Percentiles rank a stretch among this genome's conserved stretches.
Evolutionary conservation across 495 filamentous ascomycete species (phyloP).

Genomic region (Cercophora samala): DNA sequence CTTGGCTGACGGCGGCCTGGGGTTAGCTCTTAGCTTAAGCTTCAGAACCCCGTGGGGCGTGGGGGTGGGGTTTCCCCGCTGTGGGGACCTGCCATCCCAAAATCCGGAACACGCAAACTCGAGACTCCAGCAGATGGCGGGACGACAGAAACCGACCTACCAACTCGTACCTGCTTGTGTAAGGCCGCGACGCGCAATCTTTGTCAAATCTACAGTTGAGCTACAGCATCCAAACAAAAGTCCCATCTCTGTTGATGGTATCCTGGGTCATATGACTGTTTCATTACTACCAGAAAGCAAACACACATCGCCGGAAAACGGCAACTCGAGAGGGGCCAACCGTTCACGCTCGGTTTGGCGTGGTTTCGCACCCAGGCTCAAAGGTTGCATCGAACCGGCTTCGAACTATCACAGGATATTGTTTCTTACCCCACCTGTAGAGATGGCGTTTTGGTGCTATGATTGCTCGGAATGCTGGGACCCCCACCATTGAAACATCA

Average conservation of each 20-base stretch:
- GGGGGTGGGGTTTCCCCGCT: conserved; percentile 20
- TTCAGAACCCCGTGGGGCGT: conserved; percentile 33
- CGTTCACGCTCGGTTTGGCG: background rate
- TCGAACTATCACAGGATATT: conserved; percentile 3
- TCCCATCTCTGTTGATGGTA: background rate
- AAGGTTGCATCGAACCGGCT: conserved; percentile 1
- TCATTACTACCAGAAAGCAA: background rate
- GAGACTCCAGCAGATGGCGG: background rate
- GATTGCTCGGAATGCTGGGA: background rate
- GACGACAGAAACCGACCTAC: background rate
- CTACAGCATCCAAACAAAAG: background rate
- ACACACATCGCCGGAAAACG: background rate
- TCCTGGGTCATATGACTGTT: too few species aligned
- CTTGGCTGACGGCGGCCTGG: background rate
- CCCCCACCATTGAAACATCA: conserved; percentile 10
- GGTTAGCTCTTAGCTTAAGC: conserved; percentile 14
- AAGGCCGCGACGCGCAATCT: background rate
- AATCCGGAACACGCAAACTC: background rate
- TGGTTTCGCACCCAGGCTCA: background rate
- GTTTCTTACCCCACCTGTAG: background rate
- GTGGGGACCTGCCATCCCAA: background rate
- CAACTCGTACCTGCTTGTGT: background rate
- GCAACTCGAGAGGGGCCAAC: background rate
- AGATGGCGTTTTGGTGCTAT: background rate
- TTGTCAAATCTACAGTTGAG: background rate